Base-by-base conservation (phyloP, 1,139 yeast genomes). In the Lodderomyces parapsilosis region DNA sequence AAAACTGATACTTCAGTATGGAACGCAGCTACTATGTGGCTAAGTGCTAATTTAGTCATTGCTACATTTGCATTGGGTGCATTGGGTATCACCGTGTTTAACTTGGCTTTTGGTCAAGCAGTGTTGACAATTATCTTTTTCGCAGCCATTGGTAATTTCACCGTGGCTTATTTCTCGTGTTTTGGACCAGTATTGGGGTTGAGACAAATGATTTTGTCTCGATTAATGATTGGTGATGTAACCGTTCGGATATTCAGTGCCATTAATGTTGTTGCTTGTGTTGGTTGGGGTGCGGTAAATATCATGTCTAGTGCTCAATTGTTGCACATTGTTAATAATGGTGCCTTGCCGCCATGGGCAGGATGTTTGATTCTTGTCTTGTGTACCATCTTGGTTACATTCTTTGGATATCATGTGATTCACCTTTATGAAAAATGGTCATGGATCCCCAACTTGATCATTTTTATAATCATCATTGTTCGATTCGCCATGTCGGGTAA, bases 261-360 rank as follows among this genome's bases (percentile, higher is more conserved):
- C 36, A 74, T 90, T 57, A 90, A 90, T 60, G 79, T 83, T 56
- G 65, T 90, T 56, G 94, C 96, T 13, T 88, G 96, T 76, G 78
- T 90, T 50, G 97, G 97, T 52, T 90, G 97, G 97, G 90, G 95
- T 65, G 88, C 96, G 14, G 94, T 89, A 38, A 91, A 90, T 66
- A 86, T 89, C 51, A 87, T 90, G 80, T 86, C 90, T 22, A 82
- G 94, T 28, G 96, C 96, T 19, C 95, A 88, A 62, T 72, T 90
- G 58, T 73, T 90, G 52, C 83, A 85, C 65, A 81, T 86, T 61
- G 83, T 89, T 50, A 87, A 88, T 65, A 69, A 77, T 56, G 79
- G 77, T 30, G 73, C 74, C 40, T 73, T 87, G 49, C 97, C 97
- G 36, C 85, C 94, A 35, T 87, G 96, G 95, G 96, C 89, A 25